Conservation (phyloP, 164 flowering plant genomes). For the Nelumbo lutea region DNA sequence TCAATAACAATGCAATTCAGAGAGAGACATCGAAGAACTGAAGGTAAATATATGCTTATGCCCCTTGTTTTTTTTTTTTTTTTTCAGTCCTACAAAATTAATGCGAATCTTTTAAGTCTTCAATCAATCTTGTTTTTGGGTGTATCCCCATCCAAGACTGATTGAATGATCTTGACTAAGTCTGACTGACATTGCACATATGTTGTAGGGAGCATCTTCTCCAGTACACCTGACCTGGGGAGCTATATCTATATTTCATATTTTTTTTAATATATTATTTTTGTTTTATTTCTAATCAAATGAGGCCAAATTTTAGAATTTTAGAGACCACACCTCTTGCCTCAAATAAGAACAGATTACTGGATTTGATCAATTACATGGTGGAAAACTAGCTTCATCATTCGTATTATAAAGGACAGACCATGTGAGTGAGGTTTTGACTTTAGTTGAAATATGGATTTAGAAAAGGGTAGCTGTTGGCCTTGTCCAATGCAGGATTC, state of each 20-base stretch:
- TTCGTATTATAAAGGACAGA: conserved; percentile 17
- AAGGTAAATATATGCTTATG: too few species aligned
- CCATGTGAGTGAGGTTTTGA: conserved; percentile 37
- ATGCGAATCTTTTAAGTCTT: too few species aligned
- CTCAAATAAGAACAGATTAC: conserved; percentile 49
- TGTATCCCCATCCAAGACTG: background rate
- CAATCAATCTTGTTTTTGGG: background rate
- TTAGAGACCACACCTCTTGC: conserved; percentile 5
- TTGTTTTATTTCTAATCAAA: background rate
- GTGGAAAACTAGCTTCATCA: conserved; percentile 17
- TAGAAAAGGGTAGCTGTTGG: conserved; percentile 11
- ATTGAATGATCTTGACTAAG: too few species aligned
- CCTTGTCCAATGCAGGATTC: conserved; percentile 26
- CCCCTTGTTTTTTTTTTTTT: too few species aligned
- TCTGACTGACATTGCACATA: too few species aligned
- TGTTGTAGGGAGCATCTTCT: background rate
- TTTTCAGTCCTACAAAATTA: too few species aligned
- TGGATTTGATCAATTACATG: conserved; percentile 27
- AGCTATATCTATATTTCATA: background rate
- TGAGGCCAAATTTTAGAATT: conserved; percentile 6
- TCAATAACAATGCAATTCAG: too few species aligned
- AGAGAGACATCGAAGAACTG: too few species aligned
- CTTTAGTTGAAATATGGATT: conserved; percentile 6
- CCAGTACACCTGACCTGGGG: background rate
- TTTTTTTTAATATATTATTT: background rate